Evolutionary conservation across 192 early-diverging fungal species (phyloP), one percentile per base, ranked within the genome.

Genomic region (Paraglomus brasilianum): DNA sequence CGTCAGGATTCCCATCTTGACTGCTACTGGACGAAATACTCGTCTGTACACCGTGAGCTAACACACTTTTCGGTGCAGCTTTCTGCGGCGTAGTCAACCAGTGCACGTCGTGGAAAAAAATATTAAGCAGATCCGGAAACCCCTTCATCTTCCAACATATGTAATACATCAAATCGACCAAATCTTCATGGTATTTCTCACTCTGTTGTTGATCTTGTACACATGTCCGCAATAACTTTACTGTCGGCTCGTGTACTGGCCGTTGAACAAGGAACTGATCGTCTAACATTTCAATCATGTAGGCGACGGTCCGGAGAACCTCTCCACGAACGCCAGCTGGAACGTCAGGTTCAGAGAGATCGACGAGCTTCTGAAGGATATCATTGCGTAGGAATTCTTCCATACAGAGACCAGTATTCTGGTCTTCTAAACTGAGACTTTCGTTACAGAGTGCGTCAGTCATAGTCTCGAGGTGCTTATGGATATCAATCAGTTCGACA

Each of bases 221-320:
- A 77, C 87, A 89, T 50, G 76, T 80, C 30, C 87, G 81, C 19
- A 97, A 80, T 69, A 97, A 72, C 41, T 86, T 85, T 30, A 93
- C 83, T 1, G 91, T 86, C 5, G 94, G 94, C 52, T 90, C 87
- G 76, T 97, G 93, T 19, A 97, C 86, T 14, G 92, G 87, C 61
- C 90, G 90, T 68, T 97, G 95, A 19, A 95, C 91, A 38, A 98
- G 80, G 73, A 95, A 92, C 48, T 91, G 87, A 69, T 92, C 89
- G 64, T 96, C 93, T 10, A 95, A 77, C 45, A 98, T 74, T 68
- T 89, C 87, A 52, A 98, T 87, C 80, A 98, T 87, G 42, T 78
- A 80, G 14, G 89, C 85, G 42, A 96, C 72, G 55, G 90, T 92
- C 7, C 87, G 82, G 62, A 94, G 91, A 19, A 91, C 85, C 66